Evolutionary conservation across 2,329 filamentous ascomycete species (phyloP).

Genomic region (Hypoxylon sp.): DNA sequence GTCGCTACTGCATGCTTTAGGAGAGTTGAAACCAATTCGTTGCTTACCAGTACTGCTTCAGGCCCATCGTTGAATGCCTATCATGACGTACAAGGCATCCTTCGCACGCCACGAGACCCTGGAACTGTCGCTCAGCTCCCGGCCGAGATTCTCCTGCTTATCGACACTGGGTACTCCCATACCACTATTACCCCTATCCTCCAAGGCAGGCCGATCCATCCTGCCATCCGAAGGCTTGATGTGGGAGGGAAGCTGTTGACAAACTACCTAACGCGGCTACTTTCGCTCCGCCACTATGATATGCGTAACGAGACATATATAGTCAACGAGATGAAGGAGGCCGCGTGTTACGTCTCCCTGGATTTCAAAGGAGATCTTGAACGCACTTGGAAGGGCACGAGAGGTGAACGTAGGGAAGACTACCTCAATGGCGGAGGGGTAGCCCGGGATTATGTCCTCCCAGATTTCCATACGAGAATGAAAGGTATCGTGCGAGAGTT

Average conservation of each 20-base stretch:
- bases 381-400: slow-evolving; percentile 83
- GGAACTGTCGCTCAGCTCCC: slow-evolving; percentile 65
- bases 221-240: slow-evolving; percentile 86
- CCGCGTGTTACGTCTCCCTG: slow-evolving; percentile 83
- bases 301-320: slow-evolving; percentile 95
- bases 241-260: slow-evolving; percentile 94
- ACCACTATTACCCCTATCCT: slow-evolving; percentile 92
- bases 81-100: slow-evolving; percentile 79
- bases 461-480: slow-evolving; percentile 76
- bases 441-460: slow-evolving; percentile 91
- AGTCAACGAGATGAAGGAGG: slow-evolving; percentile 96
- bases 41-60: slow-evolving; percentile 53
- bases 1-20: slow-evolving; percentile 36
- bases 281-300: slow-evolving; percentile 93
- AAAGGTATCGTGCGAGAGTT: slow-evolving; percentile 83
- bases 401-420: slow-evolving; percentile 67
- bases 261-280: slow-evolving; percentile 89
- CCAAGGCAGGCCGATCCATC: slow-evolving; percentile 83
- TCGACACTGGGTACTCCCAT: slow-evolving; percentile 94
- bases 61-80: slow-evolving; percentile 85
- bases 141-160: slow-evolving; percentile 85
- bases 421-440: slow-evolving; percentile 71
- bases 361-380: slow-evolving; percentile 87
- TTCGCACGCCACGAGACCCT: slow-evolving; percentile 70
- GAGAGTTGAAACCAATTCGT: not conserved